Evolutionary conservation across 768 basidiomycete genomes (phyloP).

Genomic region (Mycena haematopus): DNA sequence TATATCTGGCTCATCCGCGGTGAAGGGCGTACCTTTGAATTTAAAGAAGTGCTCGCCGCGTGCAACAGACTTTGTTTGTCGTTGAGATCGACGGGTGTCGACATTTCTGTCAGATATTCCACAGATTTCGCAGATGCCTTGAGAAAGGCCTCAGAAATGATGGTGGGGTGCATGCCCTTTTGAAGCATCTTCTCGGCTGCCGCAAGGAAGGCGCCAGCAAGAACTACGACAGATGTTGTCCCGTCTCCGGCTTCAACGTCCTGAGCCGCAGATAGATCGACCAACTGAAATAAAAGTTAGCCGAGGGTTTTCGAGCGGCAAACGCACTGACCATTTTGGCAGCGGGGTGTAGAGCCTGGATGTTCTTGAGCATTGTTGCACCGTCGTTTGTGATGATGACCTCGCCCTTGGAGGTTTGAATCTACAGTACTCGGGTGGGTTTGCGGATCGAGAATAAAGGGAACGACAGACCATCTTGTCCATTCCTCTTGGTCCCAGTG

Average conservation of each 20-base stretch:
- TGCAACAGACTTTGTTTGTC: slow-evolving; percentile 86
- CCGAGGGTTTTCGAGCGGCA: slow-evolving; percentile 3
- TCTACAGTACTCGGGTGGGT: slow-evolving; percentile 52
- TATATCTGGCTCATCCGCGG: not conserved
- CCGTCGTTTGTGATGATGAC: slow-evolving; percentile 99
- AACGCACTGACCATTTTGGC: slow-evolving; percentile 86
- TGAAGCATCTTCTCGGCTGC: slow-evolving; percentile 97
- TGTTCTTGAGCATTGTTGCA: slow-evolving; percentile 94
- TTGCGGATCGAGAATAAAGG: slow-evolving; percentile 7
- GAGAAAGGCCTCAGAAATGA: slow-evolving; percentile 95
- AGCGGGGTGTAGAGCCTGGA: slow-evolving; percentile 96
- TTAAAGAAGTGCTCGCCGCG: slow-evolving; percentile 93
- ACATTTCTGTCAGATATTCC: slow-evolving; percentile 92
- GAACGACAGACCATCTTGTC: slow-evolving; percentile 88
- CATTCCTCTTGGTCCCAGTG: slow-evolving; percentile 96
- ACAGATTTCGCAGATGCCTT: slow-evolving; percentile 92
- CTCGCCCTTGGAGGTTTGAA: slow-evolving; percentile 95
- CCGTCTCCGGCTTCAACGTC: slow-evolving; percentile 99
- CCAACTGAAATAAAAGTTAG: slow-evolving; percentile 63
- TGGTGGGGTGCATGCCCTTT: slow-evolving; percentile 97
- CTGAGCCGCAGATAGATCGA: slow-evolving; percentile 97
- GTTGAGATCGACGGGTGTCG: slow-evolving; percentile 88
- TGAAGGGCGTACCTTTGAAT: slow-evolving; percentile 78
- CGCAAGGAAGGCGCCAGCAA: slow-evolving; percentile 90
- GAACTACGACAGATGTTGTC: slow-evolving; percentile 95